phyloP scores from a whole-genome alignment of 345 rosid species.

The Lepidium sativum region DNA sequence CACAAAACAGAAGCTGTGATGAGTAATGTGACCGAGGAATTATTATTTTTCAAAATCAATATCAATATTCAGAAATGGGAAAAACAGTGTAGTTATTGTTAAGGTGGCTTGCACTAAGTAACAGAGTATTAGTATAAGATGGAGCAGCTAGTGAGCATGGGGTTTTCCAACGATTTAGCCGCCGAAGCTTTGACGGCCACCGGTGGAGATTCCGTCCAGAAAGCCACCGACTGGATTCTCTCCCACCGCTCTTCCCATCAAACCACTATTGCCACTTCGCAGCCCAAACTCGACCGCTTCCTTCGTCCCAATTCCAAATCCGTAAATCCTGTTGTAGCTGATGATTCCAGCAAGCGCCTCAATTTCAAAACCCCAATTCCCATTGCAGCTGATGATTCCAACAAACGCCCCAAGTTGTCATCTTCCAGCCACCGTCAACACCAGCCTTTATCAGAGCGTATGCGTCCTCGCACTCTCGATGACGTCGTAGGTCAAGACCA shows the following conservation, averaged over 20 bases:
- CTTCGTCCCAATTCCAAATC: conserved; percentile 16
- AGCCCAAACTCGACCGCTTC: conserved; percentile 27
- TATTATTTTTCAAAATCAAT: no score
- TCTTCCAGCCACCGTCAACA: conserved; percentile 14
- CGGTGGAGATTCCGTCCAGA: conserved; percentile 24
- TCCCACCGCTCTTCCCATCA: conserved; percentile 11
- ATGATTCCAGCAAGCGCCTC: conserved; percentile 14
- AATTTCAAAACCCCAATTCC: conserved; percentile 8
- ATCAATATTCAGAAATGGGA: no score
- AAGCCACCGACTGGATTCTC: conserved; percentile 28
- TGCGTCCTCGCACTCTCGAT: conserved; percentile 64
- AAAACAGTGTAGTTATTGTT: no score
- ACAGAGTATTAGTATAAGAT: neutral
- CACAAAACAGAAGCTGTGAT: no score
- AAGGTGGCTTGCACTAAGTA: no score
- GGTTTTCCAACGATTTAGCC: conserved; percentile 21
- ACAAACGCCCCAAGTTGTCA: conserved; percentile 21
- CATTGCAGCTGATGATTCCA: neutral
- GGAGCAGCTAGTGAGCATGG: conserved; percentile 28
- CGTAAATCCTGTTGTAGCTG: neutral
- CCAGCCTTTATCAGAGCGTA: conserved; percentile 62
- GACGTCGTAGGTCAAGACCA: conserved; percentile 82
- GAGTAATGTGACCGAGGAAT: no score
- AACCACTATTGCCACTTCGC: neutral
- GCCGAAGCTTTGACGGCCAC: conserved; percentile 26